Percentiles rank a stretch among this genome's conserved stretches.
phyloP scores from a whole-genome alignment of 176 grass and related monocot genomes.

The Saccharum officinarum region DNA sequence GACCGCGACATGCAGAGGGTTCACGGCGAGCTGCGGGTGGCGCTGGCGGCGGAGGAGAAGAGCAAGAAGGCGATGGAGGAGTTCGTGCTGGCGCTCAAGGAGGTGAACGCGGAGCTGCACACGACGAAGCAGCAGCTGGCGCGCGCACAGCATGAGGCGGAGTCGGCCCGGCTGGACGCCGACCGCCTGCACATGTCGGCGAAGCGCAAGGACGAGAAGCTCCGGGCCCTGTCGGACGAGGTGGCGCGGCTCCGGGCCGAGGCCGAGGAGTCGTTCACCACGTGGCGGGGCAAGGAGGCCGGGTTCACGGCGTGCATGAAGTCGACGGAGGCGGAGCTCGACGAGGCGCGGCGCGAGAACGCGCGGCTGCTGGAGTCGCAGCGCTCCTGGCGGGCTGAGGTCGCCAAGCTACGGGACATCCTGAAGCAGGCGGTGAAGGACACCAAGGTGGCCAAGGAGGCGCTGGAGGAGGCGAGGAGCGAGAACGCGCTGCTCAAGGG shows the following conservation, averaged over 20 bases:
- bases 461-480: constrained; percentile 52
- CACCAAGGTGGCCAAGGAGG: constrained; percentile 67
- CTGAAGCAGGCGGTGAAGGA: constrained; percentile 85
- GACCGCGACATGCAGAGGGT: constrained; percentile 43
- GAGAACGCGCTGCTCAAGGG: constrained; percentile 70
- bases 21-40: constrained; percentile 43
- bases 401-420: constrained; percentile 85
- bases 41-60: constrained; percentile 72
- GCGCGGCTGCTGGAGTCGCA: constrained; percentile 50
- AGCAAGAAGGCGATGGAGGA: constrained; percentile 86
- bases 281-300: constrained; percentile 64
- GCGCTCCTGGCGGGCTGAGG: constrained; percentile 60
- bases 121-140: constrained; percentile 44
- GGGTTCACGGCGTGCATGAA: constrained; percentile 84
- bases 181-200: constrained; percentile 48
- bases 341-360: constrained; percentile 49
- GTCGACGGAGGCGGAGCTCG: constrained; percentile 59
- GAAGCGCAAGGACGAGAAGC: constrained; percentile 52
- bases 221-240: constrained; percentile 53
- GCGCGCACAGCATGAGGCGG: constrained; percentile 52
- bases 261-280: constrained; percentile 64
- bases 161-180: constrained; percentile 51
- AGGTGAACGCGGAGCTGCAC: constrained; percentile 68
- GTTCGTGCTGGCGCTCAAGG: constrained; percentile 73
- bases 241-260: constrained; percentile 47